Conservation (phyloP, 2,329 filamentous ascomycete genomes). For the Aspergillus amoenus region DNA sequence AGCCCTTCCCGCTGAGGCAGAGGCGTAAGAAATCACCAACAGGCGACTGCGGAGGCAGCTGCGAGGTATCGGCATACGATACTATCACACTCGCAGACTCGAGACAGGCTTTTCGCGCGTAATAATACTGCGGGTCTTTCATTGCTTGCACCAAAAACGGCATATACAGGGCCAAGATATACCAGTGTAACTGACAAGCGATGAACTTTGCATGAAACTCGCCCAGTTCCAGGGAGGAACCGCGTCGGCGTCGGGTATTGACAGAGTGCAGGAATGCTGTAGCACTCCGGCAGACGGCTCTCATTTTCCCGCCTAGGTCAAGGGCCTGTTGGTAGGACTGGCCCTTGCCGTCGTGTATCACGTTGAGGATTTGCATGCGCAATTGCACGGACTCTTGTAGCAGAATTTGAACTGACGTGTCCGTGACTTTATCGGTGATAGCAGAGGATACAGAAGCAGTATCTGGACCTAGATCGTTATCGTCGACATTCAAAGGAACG, state of each 20-base stretch:
- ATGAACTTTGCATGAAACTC: constrained; percentile 4
- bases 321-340: constrained; percentile 5
- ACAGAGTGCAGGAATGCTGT: neutral
- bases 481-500: constrained; percentile 26
- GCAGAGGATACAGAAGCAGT: neutral
- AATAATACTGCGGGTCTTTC: constrained; percentile 10
- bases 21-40: no score
- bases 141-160: constrained; percentile 17
- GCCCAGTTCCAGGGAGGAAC: neutral
- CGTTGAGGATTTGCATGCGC: neutral
- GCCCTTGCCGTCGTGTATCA: neutral
- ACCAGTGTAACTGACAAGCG: constrained; percentile 15
- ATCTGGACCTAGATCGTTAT: constrained; percentile 23
- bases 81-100: no score
- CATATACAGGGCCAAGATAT: constrained; percentile 14
- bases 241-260: no score
- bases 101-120: no score
- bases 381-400: neutral
- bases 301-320: constrained; percentile 1
- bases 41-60: no score
- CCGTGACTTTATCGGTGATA: neutral
- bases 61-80: no score
- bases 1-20: no score
- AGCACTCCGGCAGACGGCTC: neutral
- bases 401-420: constrained; percentile 3